These are phyloP conservation scores for Gossypium stocksii DNA, from an alignment of 345 rosid genomes.

Conservation along the genomic window DNA sequence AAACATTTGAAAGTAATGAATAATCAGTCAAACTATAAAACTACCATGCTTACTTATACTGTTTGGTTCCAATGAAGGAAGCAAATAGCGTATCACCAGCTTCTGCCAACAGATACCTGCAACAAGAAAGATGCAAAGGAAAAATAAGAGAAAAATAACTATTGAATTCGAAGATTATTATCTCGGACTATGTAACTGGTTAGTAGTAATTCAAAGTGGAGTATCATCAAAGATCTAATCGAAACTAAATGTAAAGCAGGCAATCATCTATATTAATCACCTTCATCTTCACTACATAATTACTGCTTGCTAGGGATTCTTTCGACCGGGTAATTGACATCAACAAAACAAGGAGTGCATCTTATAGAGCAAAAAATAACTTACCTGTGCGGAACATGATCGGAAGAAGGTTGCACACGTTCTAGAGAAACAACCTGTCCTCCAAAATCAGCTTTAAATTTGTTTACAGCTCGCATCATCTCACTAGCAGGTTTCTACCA, in stretches of 20 bases:
- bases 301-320: not conserved
- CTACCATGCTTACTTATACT: constrained; percentile 66
- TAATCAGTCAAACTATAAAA: not conserved
- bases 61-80: constrained; percentile 90
- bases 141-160: not conserved
- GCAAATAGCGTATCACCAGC: constrained; percentile 97
- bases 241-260: not conserved
- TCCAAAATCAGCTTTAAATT: constrained; percentile 91
- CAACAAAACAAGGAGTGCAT: not conserved
- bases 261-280: not conserved
- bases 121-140: constrained; percentile 4
- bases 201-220: not conserved
- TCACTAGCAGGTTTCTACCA: constrained; percentile 78
- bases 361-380: not conserved
- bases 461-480: constrained; percentile 86
- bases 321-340: not conserved
- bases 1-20: not conserved
- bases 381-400: constrained; percentile 94
- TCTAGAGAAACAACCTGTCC: constrained; percentile 83
- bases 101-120: constrained; percentile 88
- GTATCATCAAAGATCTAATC: not conserved
- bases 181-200: not conserved
- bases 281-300: not conserved
- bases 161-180: not conserved
- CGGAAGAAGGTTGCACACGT: constrained; percentile 92